Percentiles rank a stretch among this genome's conserved stretches.
Conservation (phyloP, 176 grass and related monocot genomes). For the Tillandsia fasciculata region DNA sequence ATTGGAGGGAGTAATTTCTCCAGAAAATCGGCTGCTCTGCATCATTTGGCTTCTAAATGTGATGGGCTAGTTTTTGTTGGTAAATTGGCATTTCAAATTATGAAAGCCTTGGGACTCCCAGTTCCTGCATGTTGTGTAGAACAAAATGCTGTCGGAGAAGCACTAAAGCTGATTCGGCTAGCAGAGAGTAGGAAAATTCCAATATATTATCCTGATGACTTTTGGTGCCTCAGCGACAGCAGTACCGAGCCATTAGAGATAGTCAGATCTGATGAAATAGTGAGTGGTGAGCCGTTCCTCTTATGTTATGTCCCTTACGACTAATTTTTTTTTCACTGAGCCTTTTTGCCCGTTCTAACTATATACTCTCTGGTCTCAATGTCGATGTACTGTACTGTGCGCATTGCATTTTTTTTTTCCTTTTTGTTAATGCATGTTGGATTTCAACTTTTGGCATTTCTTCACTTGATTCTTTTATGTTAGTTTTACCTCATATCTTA, state of each 20-base stretch:
- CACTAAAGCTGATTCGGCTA: constrained; percentile 51
- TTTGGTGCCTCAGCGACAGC: constrained; percentile 43
- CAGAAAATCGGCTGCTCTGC: constrained; percentile 57
- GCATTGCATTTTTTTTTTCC: no score
- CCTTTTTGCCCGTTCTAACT: background rate
- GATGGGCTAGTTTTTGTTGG: constrained; percentile 72
- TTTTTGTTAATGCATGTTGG: no score
- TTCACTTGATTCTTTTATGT: constrained; percentile 2
- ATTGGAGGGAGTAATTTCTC: constrained; percentile 83
- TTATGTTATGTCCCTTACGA: background rate
- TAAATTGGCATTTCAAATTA: constrained; percentile 86
- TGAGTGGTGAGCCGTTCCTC: constrained; percentile 5
- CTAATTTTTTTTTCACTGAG: background rate
- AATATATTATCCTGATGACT: constrained; percentile 77
- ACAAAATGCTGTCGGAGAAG: constrained; percentile 41
- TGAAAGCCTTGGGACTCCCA: constrained; percentile 53
- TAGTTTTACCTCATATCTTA: background rate
- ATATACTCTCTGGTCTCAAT: background rate
- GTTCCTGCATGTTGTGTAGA: constrained; percentile 48
- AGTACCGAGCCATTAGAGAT: constrained; percentile 22
- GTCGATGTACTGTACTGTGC: background rate
- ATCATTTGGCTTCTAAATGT: constrained; percentile 51
- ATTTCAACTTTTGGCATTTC: constrained; percentile 7
- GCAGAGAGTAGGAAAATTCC: constrained; percentile 41
- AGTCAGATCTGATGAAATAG: constrained; percentile 41